Conservation (phyloP, 805 yeast genomes). For the Candida pseudoglaebosa region DNA sequence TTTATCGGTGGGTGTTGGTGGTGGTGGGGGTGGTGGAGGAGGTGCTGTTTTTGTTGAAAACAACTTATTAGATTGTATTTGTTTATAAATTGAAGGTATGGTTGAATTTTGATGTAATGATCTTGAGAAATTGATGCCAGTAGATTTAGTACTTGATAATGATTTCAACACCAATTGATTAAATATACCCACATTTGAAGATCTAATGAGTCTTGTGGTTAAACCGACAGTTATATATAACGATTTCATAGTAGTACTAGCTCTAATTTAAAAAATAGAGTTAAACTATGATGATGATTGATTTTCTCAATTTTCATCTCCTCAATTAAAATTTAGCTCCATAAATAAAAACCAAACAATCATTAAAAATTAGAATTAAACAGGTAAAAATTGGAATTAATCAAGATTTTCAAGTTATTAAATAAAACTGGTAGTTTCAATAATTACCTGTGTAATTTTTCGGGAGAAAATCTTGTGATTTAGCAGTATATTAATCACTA, state of each 20-base stretch:
- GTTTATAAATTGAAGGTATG: neutral
- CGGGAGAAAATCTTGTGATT: too few species aligned
- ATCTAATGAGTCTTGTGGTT: neutral
- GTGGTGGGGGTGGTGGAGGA: conserved; percentile 34
- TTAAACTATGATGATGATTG: too few species aligned
- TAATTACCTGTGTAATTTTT: too few species aligned
- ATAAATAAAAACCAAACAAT: too few species aligned
- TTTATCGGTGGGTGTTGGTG: conserved; percentile 31
- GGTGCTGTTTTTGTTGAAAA: conserved; percentile 11
- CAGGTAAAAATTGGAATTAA: too few species aligned
- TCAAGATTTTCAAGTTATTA: too few species aligned
- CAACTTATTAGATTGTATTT: neutral
- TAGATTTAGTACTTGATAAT: neutral
- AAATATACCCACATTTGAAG: neutral
- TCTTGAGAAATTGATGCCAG: neutral
- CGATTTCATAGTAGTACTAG: conserved; percentile 1
- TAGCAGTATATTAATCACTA: too few species aligned
- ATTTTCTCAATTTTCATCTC: too few species aligned
- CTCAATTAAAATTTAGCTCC: neutral
- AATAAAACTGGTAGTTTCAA: too few species aligned
- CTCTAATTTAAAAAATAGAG: too few species aligned
- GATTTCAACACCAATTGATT: neutral
- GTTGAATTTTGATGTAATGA: neutral
- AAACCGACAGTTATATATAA: neutral
- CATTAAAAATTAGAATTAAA: too few species aligned